Conservation (phyloP, 1,284 basidiomycete genomes). For the Filobasidium uniguttulatum region DNA sequence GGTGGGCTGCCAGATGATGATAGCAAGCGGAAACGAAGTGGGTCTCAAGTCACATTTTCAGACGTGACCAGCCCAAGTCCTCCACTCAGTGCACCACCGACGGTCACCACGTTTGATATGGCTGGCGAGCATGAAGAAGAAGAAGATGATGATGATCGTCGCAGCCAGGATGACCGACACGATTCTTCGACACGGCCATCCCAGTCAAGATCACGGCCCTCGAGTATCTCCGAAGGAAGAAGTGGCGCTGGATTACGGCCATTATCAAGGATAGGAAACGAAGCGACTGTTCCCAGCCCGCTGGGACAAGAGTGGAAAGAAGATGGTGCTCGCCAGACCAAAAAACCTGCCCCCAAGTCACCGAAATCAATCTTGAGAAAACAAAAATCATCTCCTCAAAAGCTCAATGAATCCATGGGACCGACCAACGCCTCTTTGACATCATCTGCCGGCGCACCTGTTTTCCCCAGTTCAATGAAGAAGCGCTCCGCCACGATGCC, state of each 20-base stretch:
- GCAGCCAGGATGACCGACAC: neutral
- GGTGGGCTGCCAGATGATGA: neutral
- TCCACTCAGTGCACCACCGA: conserved; percentile 24
- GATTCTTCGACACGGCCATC: neutral
- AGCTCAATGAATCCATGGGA: neutral
- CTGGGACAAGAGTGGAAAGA: conserved; percentile 29
- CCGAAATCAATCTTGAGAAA: neutral
- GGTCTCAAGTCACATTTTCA: conserved; percentile 9
- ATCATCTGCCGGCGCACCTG: conserved; percentile 4
- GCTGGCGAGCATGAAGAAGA: neutral
- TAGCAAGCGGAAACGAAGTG: conserved; percentile 1
- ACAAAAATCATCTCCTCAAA: neutral
- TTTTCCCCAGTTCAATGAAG: conserved; percentile 14
- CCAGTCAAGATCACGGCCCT: neutral
- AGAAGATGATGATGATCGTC: neutral
- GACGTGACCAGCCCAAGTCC: neutral
- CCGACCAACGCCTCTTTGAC: neutral
- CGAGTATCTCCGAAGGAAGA: neutral
- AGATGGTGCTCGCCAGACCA: neutral
- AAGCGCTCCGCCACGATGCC: conserved; percentile 26
- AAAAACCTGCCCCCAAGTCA: neutral
- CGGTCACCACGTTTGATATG: conserved; percentile 24
- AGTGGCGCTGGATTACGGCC: neutral
- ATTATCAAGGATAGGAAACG: conserved; percentile 20
- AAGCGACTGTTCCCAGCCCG: conserved; percentile 30